Evolutionary conservation across 371 early-diverging fungal genomes (phyloP).

Genomic region (Parasitella parasitica): DNA sequence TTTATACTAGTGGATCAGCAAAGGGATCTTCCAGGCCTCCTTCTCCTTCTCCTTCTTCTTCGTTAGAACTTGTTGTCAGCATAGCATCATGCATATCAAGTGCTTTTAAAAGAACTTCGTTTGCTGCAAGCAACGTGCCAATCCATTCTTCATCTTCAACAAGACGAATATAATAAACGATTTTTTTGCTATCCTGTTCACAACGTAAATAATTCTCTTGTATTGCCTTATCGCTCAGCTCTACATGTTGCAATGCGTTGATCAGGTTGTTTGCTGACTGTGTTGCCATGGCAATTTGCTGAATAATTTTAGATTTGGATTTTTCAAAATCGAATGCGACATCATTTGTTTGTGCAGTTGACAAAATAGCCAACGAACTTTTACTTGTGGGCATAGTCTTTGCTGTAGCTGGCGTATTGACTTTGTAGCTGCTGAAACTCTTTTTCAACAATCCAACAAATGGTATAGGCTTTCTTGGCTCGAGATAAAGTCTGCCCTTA

Average conservation of each 20-base stretch:
- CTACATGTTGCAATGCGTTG: slow-evolving; percentile 38
- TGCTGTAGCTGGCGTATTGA: too few species aligned
- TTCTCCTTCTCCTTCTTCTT: not conserved
- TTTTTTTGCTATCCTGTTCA: slow-evolving; percentile 41
- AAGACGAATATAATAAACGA: slow-evolving; percentile 36
- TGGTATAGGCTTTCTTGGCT: not conserved
- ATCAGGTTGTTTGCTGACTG: slow-evolving; percentile 37
- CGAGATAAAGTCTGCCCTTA: slow-evolving; percentile 9
- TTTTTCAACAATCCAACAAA: not conserved
- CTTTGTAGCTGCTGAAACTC: not conserved
- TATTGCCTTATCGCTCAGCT: slow-evolving; percentile 24
- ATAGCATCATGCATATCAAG: slow-evolving; percentile 36
- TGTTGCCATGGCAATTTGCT: slow-evolving; percentile 41
- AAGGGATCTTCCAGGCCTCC: slow-evolving; percentile 9
- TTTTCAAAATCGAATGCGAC: slow-evolving; percentile 28
- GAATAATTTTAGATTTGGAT: slow-evolving; percentile 43
- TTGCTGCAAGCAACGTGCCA: slow-evolving; percentile 38
- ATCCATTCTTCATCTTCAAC: slow-evolving; percentile 49
- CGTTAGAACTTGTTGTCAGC: not conserved
- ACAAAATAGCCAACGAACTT: too few species aligned
- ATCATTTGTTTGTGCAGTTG: too few species aligned
- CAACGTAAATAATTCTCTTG: slow-evolving; percentile 32
- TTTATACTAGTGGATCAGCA: slow-evolving; percentile 6
- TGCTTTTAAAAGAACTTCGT: slow-evolving; percentile 39
- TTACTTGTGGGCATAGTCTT: too few species aligned